Evolutionary conservation across 1,284 basidiomycete species (phyloP), one percentile per base, ranked within the genome.

Genomic region (Pterulicium gracile): DNA sequence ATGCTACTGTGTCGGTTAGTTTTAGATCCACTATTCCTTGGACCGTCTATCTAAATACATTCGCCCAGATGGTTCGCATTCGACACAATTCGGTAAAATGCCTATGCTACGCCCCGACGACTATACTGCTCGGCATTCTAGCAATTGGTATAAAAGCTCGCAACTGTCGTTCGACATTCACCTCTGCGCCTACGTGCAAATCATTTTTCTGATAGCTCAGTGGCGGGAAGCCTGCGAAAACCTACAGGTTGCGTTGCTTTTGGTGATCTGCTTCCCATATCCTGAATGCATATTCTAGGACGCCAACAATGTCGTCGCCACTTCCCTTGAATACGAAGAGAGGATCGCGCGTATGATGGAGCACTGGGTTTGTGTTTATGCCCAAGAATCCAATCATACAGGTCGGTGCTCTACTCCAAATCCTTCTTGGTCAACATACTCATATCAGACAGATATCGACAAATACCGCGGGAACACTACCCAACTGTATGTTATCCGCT

Each of bases 41-140:
- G 4, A 17, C 36, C 36, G n/a, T 39, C 19, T 18, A 18, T 39
- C 19, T 18, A 17, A 32, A 32, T 17, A 15, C 5, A 39, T 7
- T 17, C 19, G 4, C 15, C 15, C 36, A 39, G 36, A 39, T 4
- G 36, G 36, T 18, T 75, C 71, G n/a, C 70, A 75, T 55, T 71
- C 77, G 17, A 76, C 77, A 19, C 78, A 82, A 56, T 79, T 77
- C 57, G 81, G 80, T 18, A 81, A 80, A 55, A 70, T 77, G 49
- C 72, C 78, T 4, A 78, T 79, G 66, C 67, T 81, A 34, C 64
- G 66, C 36, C 60, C 69, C 12, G 75, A 80, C 50, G 78, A 82
- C 54, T 79, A 70, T 52, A 58, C 80, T 47, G 73, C 77, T 21
- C 64, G 73, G 22, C 69, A 69, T 45, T 75, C 73, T 20, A 60